Evolutionary conservation across 179 eudicot species (phyloP), one percentile per base, ranked within the genome.

Genomic region (Carnegiea gigantea): DNA sequence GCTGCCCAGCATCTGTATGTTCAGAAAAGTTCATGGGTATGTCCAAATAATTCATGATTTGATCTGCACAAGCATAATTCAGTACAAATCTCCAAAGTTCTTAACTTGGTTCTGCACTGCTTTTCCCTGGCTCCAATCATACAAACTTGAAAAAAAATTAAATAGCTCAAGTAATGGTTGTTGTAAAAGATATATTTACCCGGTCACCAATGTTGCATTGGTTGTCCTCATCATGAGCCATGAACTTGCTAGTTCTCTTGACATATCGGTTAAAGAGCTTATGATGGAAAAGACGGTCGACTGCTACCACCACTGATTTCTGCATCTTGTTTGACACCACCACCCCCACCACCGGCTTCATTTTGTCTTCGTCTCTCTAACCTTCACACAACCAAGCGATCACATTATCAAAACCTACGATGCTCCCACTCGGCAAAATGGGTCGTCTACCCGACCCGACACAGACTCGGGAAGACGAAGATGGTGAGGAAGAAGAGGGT

Each of bases 261-360:
- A 93, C 89, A 64, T 94, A 94, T 4, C 98, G 95, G 72, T 93
- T 91, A 86, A 83, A 92, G 26, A 87, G 51, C 87, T 90, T 91
- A 79, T 91, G 83, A 84, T 91, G 97, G 84, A 88, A 93, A 79
- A 93, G 93, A 48, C 93, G 92, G 70, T 95, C 98, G 49, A 93
- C 97, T 5, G 94, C 97, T 83, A 93, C 97, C 43, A 95, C 98
- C 70, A 91, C 98, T 11, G 98, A 95, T 76, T 95, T 95, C 90
- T 92, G 94, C 98, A 94, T 94, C 89, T 94, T 94, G 90, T 94
- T 94, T 15, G 97, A 91, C 26, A 91, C 95, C 78, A 94, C 98
- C 84, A 90, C 80, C 60, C 97, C 98, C 36, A 92, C 89, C 78
- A 93, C 90, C 70, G 92, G 94, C 87, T 93, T 95, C 98, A 95